phyloP scores from a whole-genome alignment of 2,329 filamentous ascomycete genomes.

The Aspergillus alliaceus region DNA sequence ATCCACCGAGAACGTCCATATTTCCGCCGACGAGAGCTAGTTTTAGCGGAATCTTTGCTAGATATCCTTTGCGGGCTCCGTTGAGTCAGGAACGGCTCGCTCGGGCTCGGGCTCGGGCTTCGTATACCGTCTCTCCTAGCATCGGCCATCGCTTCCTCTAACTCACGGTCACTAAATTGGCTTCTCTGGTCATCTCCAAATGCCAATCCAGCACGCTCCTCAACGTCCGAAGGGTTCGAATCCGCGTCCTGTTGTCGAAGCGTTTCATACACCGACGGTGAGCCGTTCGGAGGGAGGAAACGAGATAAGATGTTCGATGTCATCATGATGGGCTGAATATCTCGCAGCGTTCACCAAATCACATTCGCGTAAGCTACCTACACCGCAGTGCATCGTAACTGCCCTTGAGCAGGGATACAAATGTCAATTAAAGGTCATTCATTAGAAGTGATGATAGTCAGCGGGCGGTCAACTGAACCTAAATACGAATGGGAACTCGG shows the following conservation, averaged over 20 bases:
- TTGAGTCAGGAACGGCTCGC: conserved; percentile 38
- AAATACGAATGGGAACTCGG: not conserved
- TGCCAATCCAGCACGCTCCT: conserved; percentile 49
- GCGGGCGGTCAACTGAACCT: not conserved
- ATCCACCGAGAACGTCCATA: conserved; percentile 33
- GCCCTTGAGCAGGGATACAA: conserved; percentile 8
- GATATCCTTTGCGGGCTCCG: conserved; percentile 25
- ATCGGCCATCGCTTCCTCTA: conserved; percentile 57
- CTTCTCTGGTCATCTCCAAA: conserved; percentile 51
- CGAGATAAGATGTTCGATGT: conserved; percentile 44
- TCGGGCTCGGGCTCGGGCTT: conserved; percentile 41
- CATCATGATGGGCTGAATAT: conserved; percentile 35
- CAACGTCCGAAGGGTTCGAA: conserved; percentile 47
- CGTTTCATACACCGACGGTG: conserved; percentile 50
- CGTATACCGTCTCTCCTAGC: conserved; percentile 49
- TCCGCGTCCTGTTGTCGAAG: conserved; percentile 47
- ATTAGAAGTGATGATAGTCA: not conserved
- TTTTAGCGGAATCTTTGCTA: conserved; percentile 14
- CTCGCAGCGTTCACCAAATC: not conserved
- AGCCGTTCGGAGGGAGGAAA: conserved; percentile 50
- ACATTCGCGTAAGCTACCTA: conserved; percentile 7
- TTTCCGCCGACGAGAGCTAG: conserved; percentile 26
- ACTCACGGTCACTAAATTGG: conserved; percentile 56
- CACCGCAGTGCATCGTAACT: conserved; percentile 14
- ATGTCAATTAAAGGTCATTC: conserved; percentile 15